phyloP scores from a whole-genome alignment of 2,329 filamentous ascomycete genomes.

The Fusarium pseudograminearum region DNA sequence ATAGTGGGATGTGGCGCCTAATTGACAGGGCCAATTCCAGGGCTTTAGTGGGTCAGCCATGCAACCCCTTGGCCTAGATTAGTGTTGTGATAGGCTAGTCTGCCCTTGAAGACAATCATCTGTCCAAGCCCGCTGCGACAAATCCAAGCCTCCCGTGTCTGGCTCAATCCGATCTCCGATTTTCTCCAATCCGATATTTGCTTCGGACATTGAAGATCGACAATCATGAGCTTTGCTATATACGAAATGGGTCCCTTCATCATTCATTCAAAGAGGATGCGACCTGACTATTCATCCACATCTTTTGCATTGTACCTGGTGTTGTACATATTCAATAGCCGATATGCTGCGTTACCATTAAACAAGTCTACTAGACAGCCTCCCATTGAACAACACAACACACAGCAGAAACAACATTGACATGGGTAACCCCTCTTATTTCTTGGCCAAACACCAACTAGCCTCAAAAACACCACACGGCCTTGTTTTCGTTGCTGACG shows the following conservation, averaged over 20 bases:
- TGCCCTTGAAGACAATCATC: conserved; percentile 10
- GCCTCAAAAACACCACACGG: conserved; percentile 25
- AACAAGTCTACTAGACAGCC: conserved; percentile 1
- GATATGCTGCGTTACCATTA: conserved; percentile 10
- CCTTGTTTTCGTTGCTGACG: conserved; percentile 46
- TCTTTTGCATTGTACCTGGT: background rate
- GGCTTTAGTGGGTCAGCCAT: conserved; percentile 22
- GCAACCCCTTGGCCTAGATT: conserved; percentile 20
- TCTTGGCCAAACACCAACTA: conserved; percentile 34
- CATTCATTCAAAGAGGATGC: background rate
- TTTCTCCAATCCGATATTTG: conserved; percentile 30
- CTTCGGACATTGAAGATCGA: conserved; percentile 22
- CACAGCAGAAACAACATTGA: conserved; percentile 29
- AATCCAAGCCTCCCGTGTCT: conserved; percentile 33
- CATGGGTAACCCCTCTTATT: conserved; percentile 39
- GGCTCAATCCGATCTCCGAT: conserved; percentile 37
- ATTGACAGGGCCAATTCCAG: conserved; percentile 30
- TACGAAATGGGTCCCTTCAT: background rate
- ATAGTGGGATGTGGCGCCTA: conserved; percentile 31
- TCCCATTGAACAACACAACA: conserved; percentile 25
- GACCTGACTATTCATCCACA: background rate
- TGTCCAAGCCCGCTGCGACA: conserved; percentile 19
- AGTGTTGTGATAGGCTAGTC: conserved; percentile 26
- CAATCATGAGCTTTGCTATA: conserved; percentile 15
- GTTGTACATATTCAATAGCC: background rate